Evolutionary conservation across 108 stramenopile species (phyloP), one percentile per base, ranked within the genome.

Genomic region (Cyclotella baltica): DNA sequence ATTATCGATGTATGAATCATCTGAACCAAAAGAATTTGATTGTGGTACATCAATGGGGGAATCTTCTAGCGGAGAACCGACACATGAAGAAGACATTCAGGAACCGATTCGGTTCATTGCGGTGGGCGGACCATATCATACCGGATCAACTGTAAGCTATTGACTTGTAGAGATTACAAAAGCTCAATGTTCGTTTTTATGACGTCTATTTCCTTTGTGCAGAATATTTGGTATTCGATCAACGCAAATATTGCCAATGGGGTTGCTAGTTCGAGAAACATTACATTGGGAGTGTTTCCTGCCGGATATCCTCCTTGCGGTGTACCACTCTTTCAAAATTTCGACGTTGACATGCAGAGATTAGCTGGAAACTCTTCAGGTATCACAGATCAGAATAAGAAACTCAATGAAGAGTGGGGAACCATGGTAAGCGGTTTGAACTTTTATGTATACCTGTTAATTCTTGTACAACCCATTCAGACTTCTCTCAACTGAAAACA

Each of bases 291-390:
- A 20, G 74, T 47, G 18, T 75, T 58, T 52, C 56, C 63, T 53
- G 74, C 35, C 15, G 74, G 74, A 3, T 75, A 38, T 33, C 74
- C 74, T 22, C 74, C 74, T 6, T 75, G 74, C 57, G 74, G 74
- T n/a, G 74, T 75, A 0, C 64, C 74, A 46, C 25, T 75, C 5
- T 2, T 27, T 4, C 43, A 47, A 27, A 48, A 75, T 37, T 64
- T 31, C 20, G 27, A 64, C n/a, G 74, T 75, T 37, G 74, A 75
- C n/a, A 66, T 62, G 50, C 4, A 3, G 8, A 11, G 13, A 29
- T 40, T 58, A 23, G 23, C 9, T 18, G 74, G 74, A 0, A 50
- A 55, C 55, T 22, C 31, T 34, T 50, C 72, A 6, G 61, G 62
- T n/a, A 30, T 62, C 0, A 52, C 19, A 28, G 59, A 50, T 25